Conservation (phyloP, 176 grass and related monocot species). For the Dactylis glomerata region DNA sequence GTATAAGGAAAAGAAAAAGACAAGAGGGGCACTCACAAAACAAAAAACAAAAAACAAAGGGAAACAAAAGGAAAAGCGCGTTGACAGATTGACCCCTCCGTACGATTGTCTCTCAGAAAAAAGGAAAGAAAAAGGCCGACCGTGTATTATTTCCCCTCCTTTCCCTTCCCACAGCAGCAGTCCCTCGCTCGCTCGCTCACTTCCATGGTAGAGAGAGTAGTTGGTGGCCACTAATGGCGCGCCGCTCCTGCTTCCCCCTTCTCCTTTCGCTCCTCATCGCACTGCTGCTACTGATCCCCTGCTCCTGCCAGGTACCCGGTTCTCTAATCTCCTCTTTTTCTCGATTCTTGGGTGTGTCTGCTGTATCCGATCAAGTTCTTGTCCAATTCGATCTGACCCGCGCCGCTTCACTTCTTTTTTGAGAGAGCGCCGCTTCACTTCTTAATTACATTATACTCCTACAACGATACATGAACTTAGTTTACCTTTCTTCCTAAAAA, state of each 20-base stretch:
- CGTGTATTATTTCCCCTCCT: background rate
- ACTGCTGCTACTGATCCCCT: constrained; percentile 20
- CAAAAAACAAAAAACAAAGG: background rate
- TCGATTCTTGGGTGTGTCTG: background rate
- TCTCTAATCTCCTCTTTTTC: background rate
- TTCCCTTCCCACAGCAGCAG: background rate
- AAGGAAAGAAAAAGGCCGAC: background rate
- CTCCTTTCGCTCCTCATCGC: constrained; percentile 22
- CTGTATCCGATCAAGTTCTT: background rate
- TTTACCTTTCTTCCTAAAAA: background rate
- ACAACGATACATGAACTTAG: background rate
- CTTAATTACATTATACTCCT: background rate
- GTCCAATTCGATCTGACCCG: constrained; percentile 18
- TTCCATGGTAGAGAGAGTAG: constrained; percentile 2
- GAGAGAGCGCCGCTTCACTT: background rate
- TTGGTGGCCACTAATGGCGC: constrained; percentile 34
- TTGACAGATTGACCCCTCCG: background rate
- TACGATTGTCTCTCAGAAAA: background rate
- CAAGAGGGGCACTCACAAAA: background rate
- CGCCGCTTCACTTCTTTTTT: background rate
- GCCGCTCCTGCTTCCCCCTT: background rate
- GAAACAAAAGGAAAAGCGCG: background rate
- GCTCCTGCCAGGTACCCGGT: constrained; percentile 34
- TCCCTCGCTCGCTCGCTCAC: background rate
- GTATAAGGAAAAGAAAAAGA: background rate